Base-by-base conservation (phyloP, 2,329 filamentous ascomycete species). In the Fusarium pseudocircinatum region DNA sequence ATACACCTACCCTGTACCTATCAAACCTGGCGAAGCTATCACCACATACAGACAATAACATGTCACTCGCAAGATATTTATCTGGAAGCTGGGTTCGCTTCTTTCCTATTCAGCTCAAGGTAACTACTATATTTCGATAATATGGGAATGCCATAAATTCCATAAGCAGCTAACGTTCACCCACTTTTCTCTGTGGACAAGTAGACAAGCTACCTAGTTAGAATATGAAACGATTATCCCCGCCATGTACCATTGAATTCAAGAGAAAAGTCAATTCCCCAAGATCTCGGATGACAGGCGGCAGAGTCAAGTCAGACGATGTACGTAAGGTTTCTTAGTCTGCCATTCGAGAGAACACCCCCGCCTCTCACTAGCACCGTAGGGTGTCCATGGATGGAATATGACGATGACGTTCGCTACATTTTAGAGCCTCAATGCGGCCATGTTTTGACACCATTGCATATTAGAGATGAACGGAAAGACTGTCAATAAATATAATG, bases 331-430 rank as follows among this genome's bases (percentile, higher is more conserved):
- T 50, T 59, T 28, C 26, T 46, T 69, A 69, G 66, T 32, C 50
- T 52, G 26, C 26, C 24, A 30, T 32, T 42, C 15, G 22, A 22
- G 40, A 37, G 32, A 28, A 59, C 56, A 58, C 62, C 44, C 56
- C 60, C 66, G 10, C 63, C 42, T 34, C 32, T 58, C 26, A 13
- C 28, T 44, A 58, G 26, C 40, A 36, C 37, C 16, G 22, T 18
- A 37, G 46, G 59, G 66, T 44, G 58, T 65, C n/a, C 15, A 30
- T 69, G 36, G 39, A 37, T 32, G 28, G 36, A 63, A 46, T 28
- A 49, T 53, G n/a, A 42, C 39, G 37, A 72, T 72, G 63, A 63
- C 68, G 63, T 72, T 42, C 37, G 52, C 47, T 30, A 63, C 57
- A 20, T 34, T 20, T 24, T 22, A 20, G 47, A 43, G 32, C 44